phyloP scores from a whole-genome alignment of 495 filamentous ascomycete species.

The Podospora didyma region DNA sequence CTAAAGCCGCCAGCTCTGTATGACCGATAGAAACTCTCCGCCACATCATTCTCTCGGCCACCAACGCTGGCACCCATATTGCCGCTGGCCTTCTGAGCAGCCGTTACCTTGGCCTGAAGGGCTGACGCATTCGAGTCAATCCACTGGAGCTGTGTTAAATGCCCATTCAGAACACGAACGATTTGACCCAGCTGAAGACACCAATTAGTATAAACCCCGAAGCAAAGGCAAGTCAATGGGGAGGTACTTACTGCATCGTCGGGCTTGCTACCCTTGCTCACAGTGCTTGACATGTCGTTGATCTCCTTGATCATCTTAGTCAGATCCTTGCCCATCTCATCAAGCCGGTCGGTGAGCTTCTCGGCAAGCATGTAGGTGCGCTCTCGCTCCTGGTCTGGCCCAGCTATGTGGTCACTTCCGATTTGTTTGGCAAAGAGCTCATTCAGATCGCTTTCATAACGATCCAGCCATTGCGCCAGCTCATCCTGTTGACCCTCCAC shows the following conservation, averaged over 20 bases:
- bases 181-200: conserved; percentile 78
- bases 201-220: conserved; percentile 11
- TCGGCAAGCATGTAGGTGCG: conserved; percentile 90
- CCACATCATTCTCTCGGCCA: conserved; percentile 56
- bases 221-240: too few species aligned
- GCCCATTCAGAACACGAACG: conserved; percentile 87
- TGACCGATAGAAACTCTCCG: conserved; percentile 79
- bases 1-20: conserved; percentile 59
- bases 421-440: conserved; percentile 70
- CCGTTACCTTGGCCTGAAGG: conserved; percentile 71
- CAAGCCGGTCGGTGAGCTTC: conserved; percentile 78
- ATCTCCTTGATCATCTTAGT: conserved; percentile 96
- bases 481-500: conserved; percentile 93
- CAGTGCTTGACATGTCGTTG: conserved; percentile 74
- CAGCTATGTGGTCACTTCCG: conserved; percentile 62
- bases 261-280: conserved; percentile 82
- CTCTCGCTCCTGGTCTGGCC: conserved; percentile 92
- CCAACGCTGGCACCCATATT: conserved; percentile 60
- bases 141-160: conserved; percentile 81
- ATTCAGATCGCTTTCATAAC: conserved; percentile 86
- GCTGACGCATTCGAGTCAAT: conserved; percentile 83
- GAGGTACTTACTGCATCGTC: conserved; percentile 94
- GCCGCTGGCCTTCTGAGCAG: conserved; percentile 71
- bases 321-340: conserved; percentile 88
- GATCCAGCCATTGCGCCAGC: conserved; percentile 74